Base-by-base conservation (phyloP, 2,329 filamentous ascomycete species). In the Ophiocordyceps camponoti-saundersi region DNA sequence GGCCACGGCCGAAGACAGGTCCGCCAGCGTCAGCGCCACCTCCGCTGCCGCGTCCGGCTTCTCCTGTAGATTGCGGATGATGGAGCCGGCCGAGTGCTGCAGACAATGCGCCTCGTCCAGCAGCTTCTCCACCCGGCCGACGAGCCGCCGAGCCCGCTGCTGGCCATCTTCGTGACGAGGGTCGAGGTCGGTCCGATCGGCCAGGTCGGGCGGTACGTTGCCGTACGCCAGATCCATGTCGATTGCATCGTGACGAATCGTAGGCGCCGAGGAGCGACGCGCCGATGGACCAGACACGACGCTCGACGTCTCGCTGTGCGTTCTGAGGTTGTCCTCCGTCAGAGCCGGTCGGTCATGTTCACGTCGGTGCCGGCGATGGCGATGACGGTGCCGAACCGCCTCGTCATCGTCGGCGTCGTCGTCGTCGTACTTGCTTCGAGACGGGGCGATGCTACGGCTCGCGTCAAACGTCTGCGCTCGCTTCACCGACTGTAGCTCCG, bases 1-100 rank as follows among this genome's bases (percentile, higher is more conserved):
- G 46, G 77, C 74, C 1, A 87, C 73, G 4, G 96, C 64, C 22
- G 81, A 82, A 50, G 85, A 92, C 52, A 98, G 82, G 64, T 98
- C 92, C 13, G 88, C 90, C 7, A 98, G 74, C 0, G 90, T 89
- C 30, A 98, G 73, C 0, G 89, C 93, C 1, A 98, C 90, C 10
- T 92, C 90, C 2, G 92, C 92, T 46, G 95, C 87, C 3, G 87
- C 85, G 53, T 98, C 87, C 0, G 92, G 89, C 49, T 71, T 71
- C 46, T 65, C 61, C 81, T 90, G 70, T 22, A 73, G 64, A 44
- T 86, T 83, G 42, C 81, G 69, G 55, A 98, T 95, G 51, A 86
- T 95, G 46, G 82, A 73, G 0, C 79, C 80, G 6, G 85, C 90
- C 1, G 83, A 85, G 61, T 94, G 80, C 52, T 95, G 88, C 26